These are phyloP conservation scores for Perilla frutescens DNA, from an alignment of 257 asterid species.

Conservation along the genomic window DNA sequence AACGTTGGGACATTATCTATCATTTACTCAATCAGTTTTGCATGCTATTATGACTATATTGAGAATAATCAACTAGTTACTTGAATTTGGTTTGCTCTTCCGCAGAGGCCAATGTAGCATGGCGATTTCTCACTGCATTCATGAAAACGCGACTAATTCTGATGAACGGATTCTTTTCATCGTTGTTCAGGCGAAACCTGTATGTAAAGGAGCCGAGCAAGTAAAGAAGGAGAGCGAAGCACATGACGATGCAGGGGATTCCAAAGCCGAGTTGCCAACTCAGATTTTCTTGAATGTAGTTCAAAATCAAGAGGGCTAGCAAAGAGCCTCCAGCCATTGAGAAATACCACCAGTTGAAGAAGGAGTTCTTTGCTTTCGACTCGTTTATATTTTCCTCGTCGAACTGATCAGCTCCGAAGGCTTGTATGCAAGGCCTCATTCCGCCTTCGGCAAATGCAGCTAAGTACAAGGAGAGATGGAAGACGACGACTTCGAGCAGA, in stretches of 20 bases:
- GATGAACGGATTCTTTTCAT: constrained; percentile 36
- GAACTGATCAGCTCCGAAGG: constrained; percentile 57
- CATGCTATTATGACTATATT: too few relatives aligned
- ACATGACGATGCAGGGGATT: constrained; percentile 54
- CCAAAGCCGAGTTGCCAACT: constrained; percentile 67
- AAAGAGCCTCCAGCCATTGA: constrained; percentile 35
- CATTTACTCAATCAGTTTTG: too few relatives aligned
- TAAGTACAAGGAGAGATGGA: constrained; percentile 50
- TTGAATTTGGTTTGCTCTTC: constrained; percentile 25
- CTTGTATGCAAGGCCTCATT: constrained; percentile 55
- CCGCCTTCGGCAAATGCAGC: constrained; percentile 56
- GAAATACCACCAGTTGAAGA: constrained; percentile 61
- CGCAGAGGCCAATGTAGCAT: neutral
- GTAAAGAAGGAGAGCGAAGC: constrained; percentile 44
- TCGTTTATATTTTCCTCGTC: constrained; percentile 46
- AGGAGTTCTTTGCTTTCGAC: constrained; percentile 49
- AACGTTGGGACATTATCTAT: too few relatives aligned
- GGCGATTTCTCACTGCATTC: constrained; percentile 34
- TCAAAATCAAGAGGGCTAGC: constrained; percentile 38
- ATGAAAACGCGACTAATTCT: constrained; percentile 45
- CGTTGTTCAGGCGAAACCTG: constrained; percentile 35
- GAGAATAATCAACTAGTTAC: constrained; percentile 10
- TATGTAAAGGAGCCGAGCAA: constrained; percentile 49
- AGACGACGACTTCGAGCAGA: constrained; percentile 34
- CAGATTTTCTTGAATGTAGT: constrained; percentile 52